Base-by-base conservation (phyloP, 1,139 yeast species). In the Debaryomyces robertsiae region DNA sequence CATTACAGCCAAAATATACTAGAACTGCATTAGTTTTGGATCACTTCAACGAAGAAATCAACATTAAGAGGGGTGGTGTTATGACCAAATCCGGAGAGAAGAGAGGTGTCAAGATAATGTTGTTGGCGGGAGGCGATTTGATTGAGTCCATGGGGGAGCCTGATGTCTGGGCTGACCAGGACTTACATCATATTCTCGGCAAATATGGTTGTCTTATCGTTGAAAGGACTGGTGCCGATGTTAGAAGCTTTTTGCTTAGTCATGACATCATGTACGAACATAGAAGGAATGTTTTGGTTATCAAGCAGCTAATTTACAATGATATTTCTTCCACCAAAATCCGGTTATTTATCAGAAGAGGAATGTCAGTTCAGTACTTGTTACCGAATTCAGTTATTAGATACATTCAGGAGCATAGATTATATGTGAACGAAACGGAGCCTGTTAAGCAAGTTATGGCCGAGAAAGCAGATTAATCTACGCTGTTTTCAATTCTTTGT, bases 91-190 rank as follows among this genome's bases (percentile, higher is more conserved):
- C 77, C 32, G 96, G 96, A 10, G 82, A 80, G 46, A 79, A 80
- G 46, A 74, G 89, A 47, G 96, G 96, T 15, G 96, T 88, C 43
- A 93, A 93, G 60, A 85, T 93, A 54, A 93, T 93, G 98, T 74
- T 93, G 44, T 72, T 93, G 30, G 98, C 98, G 1, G 99, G 99
- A 38, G 98, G 98, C 28, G 98, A 93, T 64, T 75, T 94, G 54
- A 93, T 93, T 43, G 98, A 93, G 63, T 84, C 95, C 38, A 93
- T 94, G 98, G 98, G 98, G n/a, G 98, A 93, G 63, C 98, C 98
- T 23, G 94, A 91, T 57, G 98, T 93, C 27, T 93, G 99, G 99
- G 96, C 95, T 1, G 98, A 91, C 60, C 85, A 79, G 45, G 99
- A 93, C 63, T 73, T 93, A 55, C 96, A 91, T 58, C 98, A 93